Evolutionary conservation across 1,284 basidiomycete species (phyloP), one percentile per base, ranked within the genome.

Genomic region (Termitomyces sp.): DNA sequence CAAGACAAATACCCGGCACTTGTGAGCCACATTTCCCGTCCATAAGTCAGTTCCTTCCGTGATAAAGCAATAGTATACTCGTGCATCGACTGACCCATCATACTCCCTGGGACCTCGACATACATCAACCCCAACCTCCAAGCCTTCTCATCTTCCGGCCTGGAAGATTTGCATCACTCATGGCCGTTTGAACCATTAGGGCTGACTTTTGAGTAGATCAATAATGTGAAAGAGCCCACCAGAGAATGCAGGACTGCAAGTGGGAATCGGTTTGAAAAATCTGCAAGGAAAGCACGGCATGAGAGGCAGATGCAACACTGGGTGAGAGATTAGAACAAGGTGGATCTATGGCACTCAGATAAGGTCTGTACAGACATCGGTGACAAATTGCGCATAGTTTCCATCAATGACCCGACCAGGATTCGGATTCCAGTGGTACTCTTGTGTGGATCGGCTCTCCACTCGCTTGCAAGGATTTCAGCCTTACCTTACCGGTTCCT

Each of bases 271-370:
- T 2, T 74, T 58, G 30, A 83, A 51, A 12, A 84, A 59, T 85
- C 44, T 84, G 15, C 84, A 78, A 39, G 82, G 80, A 54, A 86
- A 75, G 67, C 84, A 86, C 15, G 79, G 66, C 7, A 68, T 26
- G 43, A 86, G 69, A 8, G 85, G 85, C 15, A 83, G 82, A 62
- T 86, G 82, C 21, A 86, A 70, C 85, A 83, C 83, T 86, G 55
- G 21, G 40, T 15, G 17, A 41, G 15, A 24, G 33, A 45, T 36
- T 12, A 36, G 39, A 8, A 39, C 3, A 38, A 30, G 10, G 39
- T n/a, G 21, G 49, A 34, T 38, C 53, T 21, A 39, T 33, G 34
- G 13, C 17, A 39, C 19, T 30, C 13, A 86, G 26, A 86, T 77
- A 9, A 84, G 65, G 64, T 86, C 83, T 12, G 83, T 85, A 6